Evolutionary conservation across 257 asterid species (phyloP).

Genomic region (Oldenlandia corymbosa): DNA sequence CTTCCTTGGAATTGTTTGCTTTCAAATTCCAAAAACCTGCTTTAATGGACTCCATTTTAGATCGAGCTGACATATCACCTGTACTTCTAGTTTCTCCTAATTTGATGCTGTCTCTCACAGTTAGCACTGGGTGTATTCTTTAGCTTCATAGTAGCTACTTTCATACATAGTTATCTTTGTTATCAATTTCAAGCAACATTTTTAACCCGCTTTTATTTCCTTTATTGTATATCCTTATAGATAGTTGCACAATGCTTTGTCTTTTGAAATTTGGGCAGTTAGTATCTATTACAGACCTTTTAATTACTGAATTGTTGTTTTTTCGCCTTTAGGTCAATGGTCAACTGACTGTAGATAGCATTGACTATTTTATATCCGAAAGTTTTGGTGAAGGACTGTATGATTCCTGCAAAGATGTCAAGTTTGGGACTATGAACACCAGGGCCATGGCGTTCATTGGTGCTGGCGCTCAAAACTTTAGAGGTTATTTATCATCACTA

Average conservation of each 20-base stretch:
- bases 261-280: not conserved
- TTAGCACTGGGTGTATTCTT: not conserved
- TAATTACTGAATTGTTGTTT: conserved; percentile 2
- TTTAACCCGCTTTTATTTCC: not conserved
- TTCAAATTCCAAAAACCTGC: not conserved
- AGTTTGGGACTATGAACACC: conserved; percentile 90
- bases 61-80: not conserved
- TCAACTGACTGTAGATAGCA: conserved; percentile 65
- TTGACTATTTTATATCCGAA: conserved; percentile 63
- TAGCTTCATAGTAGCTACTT: not conserved
- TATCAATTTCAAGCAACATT: not conserved
- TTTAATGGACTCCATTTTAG: not conserved
- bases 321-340: conserved; percentile 46
- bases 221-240: not conserved
- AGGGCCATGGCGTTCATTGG: conserved; percentile 92
- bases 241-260: not conserved
- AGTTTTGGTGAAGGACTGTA: conserved; percentile 66
- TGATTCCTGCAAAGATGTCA: conserved; percentile 91
- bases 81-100: not conserved
- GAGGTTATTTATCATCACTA: conserved; percentile 37
- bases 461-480: conserved; percentile 80
- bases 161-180: not conserved
- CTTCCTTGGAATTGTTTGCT: too few relatives aligned
- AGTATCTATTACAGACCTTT: not conserved
- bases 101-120: not conserved